Percentiles rank a stretch among this genome's conserved stretches.
phyloP scores from a whole-genome alignment of 768 basidiomycete species.

The Lentinula edodes region DNA sequence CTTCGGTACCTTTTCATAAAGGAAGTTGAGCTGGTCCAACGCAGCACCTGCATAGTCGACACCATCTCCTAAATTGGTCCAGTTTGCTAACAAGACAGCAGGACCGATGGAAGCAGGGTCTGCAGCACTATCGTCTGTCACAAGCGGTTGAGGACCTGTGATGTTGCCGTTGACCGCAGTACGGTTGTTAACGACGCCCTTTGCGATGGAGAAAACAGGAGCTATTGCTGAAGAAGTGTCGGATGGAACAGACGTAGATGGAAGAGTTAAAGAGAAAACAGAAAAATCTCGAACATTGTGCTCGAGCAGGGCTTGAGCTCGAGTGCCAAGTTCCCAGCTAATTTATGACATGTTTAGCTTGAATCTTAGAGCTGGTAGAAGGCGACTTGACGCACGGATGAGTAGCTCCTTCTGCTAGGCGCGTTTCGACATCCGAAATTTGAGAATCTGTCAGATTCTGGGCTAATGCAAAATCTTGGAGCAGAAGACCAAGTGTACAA shows the following conservation, averaged over 20 bases:
- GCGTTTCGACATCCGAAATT: slow-evolving; percentile 27
- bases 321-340: slow-evolving; percentile 56
- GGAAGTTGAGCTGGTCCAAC: slow-evolving; percentile 56
- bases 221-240: slow-evolving; percentile 31
- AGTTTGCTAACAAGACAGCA: slow-evolving; percentile 54
- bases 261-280: slow-evolving; percentile 36
- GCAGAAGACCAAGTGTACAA: neutral
- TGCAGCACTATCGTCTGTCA: slow-evolving; percentile 49
- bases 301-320: slow-evolving; percentile 44
- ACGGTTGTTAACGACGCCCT: slow-evolving; percentile 42
- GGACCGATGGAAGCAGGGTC: slow-evolving; percentile 79
- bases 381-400: slow-evolving; percentile 24
- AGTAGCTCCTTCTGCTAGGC: slow-evolving; percentile 30
- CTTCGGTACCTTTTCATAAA: slow-evolving; percentile 51
- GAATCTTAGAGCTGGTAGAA: neutral
- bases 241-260: slow-evolving; percentile 26
- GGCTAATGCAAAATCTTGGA: slow-evolving; percentile 4
- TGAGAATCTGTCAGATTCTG: slow-evolving; percentile 23
- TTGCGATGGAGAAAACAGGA: slow-evolving; percentile 54
- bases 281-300: slow-evolving; percentile 40
- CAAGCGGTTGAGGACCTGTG: slow-evolving; percentile 51
- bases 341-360: neutral
- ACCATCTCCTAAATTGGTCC: slow-evolving; percentile 33
- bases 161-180: slow-evolving; percentile 33
- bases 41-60: slow-evolving; percentile 62